These are phyloP conservation scores for Casuarina glauca DNA, from an alignment of 306 rosid genomes.

Conservation along the genomic window DNA sequence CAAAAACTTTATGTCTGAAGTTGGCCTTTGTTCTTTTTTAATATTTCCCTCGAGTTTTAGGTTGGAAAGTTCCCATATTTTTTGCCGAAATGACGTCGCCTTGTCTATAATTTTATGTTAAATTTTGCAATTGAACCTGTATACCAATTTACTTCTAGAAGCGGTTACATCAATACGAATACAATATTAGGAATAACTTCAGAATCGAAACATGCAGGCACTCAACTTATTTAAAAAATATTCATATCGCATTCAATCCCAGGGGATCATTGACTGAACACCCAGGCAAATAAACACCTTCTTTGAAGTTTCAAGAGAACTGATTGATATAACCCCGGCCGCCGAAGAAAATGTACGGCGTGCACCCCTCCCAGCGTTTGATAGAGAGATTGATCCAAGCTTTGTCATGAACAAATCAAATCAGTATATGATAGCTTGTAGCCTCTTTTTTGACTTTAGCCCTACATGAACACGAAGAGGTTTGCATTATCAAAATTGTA, in stretches of 20 bases:
- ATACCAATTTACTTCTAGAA: slow-evolving; percentile 27
- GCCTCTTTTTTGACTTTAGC: no score
- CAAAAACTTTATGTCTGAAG: slow-evolving; percentile 15
- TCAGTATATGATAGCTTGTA: no score
- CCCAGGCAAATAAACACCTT: no score
- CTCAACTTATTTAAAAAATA: background rate
- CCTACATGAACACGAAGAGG: no score
- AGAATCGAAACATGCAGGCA: background rate
- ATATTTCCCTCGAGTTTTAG: slow-evolving; percentile 22
- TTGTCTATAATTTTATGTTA: background rate
- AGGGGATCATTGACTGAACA: background rate
- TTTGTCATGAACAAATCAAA: no score
- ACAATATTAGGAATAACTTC: background rate
- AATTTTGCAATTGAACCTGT: background rate
- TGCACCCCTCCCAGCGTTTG: no score
- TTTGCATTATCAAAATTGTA: no score
- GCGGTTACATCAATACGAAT: slow-evolving; percentile 5
- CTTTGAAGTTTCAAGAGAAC: no score
- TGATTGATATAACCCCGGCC: no score
- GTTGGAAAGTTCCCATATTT: slow-evolving; percentile 23
- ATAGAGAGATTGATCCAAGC: no score
- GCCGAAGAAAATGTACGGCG: no score
- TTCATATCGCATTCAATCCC: background rate
- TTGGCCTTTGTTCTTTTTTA: background rate
- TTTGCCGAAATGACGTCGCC: slow-evolving; percentile 20